Evolutionary conservation across 345 rosid species (phyloP), one percentile per base, ranked within the genome.

Genomic region (Lepidium didymum): DNA sequence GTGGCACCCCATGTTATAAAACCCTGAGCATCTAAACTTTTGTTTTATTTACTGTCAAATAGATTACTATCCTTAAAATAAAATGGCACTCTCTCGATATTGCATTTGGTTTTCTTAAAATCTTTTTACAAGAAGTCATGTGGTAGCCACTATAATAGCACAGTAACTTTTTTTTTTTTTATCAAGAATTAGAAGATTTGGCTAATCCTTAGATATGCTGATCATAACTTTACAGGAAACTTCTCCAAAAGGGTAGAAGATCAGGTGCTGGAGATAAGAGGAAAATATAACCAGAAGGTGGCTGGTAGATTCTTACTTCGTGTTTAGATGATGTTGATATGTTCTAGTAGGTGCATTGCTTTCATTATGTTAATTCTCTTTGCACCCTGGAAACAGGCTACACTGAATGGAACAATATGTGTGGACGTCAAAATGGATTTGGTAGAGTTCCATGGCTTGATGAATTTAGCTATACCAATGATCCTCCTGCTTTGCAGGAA

Each of bases 251-350:
- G 18, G 16, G 77, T 70, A 60, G 83, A 73, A 62, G 78, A 77
- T 61, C 57, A 46, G 69, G 66, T 37, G 66, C 50, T 73, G n/a
- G 46, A 64, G 56, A 69, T 76, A 12, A 27, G 63, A 58, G 65
- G 80, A 64, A 74, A 73, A 43, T 75, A 69, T 63, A 77, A 82
- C 77, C 77, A 59, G 88, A 87, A 85, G 97, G 97, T 92, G 86
- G 87, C 84, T 79, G 96, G 85, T 86, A 83, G 81, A 82, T 75
- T 89, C 88, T 83, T 62, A 71, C 71, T 79, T 67, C 78, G 56
- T 65, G 47, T 76, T 23, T 57, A 67, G 81, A 47, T 51, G 37
- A 51, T 35, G 65, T 57, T 81, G 57, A 63, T 60, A 75, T 68
- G 64, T 65, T 27, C 13, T 72, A 31, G 43, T 70, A n/a, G 62